Evolutionary conservation across 78 protist species (phyloP).

Genomic region (Diacronema lutheri): DNA sequence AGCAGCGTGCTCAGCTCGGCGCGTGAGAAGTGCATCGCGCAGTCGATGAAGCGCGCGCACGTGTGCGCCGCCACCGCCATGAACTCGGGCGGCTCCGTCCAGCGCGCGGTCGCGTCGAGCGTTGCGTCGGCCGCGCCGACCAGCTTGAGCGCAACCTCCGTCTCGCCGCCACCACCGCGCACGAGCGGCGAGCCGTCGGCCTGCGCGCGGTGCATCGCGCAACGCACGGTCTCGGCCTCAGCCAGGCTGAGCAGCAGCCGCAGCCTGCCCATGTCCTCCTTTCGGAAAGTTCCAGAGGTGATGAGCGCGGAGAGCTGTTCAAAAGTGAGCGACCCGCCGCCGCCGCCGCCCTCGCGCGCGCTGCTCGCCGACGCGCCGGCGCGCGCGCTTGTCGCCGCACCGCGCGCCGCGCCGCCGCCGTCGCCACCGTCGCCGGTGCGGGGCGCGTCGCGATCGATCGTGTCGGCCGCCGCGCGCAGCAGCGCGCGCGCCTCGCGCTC

Average conservation of each 20-base stretch:
- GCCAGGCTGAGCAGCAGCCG: constrained; percentile 52
- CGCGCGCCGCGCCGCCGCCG: no score
- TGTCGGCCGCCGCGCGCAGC: no score
- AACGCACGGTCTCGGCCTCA: constrained; percentile 66
- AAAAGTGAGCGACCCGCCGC: background rate
- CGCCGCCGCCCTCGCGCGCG: no score
- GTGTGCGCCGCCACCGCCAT: background rate
- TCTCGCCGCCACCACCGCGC: background rate
- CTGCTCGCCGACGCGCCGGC: no score
- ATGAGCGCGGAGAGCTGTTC: background rate
- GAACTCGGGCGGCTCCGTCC: background rate
- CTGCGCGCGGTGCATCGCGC: constrained; percentile 40
- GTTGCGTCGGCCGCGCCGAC: background rate
- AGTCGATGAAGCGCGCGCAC: constrained; percentile 8
- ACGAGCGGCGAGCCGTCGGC: background rate
- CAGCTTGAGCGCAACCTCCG: background rate
- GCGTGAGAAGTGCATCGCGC: constrained; percentile 14
- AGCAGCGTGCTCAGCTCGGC: constrained; percentile 7
- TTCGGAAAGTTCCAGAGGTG: background rate
- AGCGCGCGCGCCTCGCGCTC: no score
- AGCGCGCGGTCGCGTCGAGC: background rate
- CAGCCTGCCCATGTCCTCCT: constrained; percentile 8
- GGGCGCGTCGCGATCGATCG: no score
- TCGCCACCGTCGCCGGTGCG: no score
- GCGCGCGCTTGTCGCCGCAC: no score